These are phyloP conservation scores for Chondrus crispus DNA, from an alignment of 23 red algal genomes.

Conservation along the genomic window DNA sequence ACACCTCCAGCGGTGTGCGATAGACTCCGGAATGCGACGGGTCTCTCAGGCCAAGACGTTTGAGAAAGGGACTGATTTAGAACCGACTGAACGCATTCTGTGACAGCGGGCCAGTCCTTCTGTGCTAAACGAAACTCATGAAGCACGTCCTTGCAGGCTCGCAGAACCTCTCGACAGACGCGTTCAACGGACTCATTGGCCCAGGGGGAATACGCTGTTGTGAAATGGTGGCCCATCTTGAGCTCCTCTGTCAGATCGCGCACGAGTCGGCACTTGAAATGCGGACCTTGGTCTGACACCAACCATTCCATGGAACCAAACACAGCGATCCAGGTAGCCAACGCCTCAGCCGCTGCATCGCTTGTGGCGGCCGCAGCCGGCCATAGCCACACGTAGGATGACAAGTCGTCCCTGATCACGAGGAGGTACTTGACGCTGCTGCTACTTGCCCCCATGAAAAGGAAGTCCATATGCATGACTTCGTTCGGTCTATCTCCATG, in stretches of 20 bases:
- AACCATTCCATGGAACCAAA: neutral
- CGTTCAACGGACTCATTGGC: slow-evolving; percentile 18
- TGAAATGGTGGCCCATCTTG: neutral
- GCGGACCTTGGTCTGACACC: neutral
- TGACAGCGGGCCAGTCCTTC: neutral
- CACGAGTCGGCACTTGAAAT: neutral
- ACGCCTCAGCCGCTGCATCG: neutral
- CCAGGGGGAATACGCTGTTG: neutral
- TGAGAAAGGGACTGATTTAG: neutral
- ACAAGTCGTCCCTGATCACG: neutral
- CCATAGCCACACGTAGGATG: neutral
- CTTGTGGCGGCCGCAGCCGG: neutral
- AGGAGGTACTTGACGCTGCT: neutral
- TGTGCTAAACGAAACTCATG: neutral
- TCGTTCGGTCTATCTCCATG: neutral
- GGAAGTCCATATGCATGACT: neutral
- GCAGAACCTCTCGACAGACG: neutral
- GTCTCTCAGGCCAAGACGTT: neutral
- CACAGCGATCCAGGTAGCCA: neutral
- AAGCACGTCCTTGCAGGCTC: neutral
- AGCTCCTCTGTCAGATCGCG: neutral
- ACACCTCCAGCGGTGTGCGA: slow-evolving; percentile 18
- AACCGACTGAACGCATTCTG: neutral
- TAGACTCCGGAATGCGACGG: neutral
- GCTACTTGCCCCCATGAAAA: neutral